Evolutionary conservation across 208 protist species (phyloP), one percentile per base, ranked within the genome.

Genomic region (Endotrypanum monterogeii): DNA sequence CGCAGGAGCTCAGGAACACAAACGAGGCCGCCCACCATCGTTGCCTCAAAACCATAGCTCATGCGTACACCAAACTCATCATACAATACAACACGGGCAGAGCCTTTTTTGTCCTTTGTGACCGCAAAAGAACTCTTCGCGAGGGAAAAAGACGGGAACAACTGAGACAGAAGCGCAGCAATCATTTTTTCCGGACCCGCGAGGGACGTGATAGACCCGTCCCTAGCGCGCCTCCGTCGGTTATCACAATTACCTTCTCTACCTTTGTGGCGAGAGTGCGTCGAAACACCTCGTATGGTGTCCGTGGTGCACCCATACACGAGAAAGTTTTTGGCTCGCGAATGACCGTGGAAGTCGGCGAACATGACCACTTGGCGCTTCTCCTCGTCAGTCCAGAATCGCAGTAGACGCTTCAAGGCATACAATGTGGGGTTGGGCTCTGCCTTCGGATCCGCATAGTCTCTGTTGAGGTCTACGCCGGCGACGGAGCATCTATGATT

Each of bases 401-500:
- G 82, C 50, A 97, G 79, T 48, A 96, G 71, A 51, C 83, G 82
- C 77, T 96, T 94, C 61, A 98, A 57, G 0, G 88, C 86, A 65
- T 92, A 98, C 50, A 98, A 82, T 20, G 84, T 86, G 25, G 96
- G 94, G 71, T 97, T 94, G 14, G 83, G 30, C 60, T 87, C 69
- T 16, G 80, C 68, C 25, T 82, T 85, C 1, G 96, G 94, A 44
- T 83, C 60, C 1, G 78, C 51, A 87, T 98, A 99, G 77, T 98
- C 89, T 16, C 98, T 84, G 74, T 99, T 99, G 16, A 99, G 91
- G 85, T 99, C 98, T 35, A 87, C 73, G 12, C 98, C 98, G 16
- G 88, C 79, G 16, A 99, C 77, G 56, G 95, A 96, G 77, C 97
- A 99, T 61, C 99, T 92, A 81, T 99, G 97, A 83, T 99, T 99